Percentiles rank a stretch among this genome's conserved stretches.
phyloP scores from a whole-genome alignment of 169 alveolate genomes.

The Plasmodium coatneyi region DNA sequence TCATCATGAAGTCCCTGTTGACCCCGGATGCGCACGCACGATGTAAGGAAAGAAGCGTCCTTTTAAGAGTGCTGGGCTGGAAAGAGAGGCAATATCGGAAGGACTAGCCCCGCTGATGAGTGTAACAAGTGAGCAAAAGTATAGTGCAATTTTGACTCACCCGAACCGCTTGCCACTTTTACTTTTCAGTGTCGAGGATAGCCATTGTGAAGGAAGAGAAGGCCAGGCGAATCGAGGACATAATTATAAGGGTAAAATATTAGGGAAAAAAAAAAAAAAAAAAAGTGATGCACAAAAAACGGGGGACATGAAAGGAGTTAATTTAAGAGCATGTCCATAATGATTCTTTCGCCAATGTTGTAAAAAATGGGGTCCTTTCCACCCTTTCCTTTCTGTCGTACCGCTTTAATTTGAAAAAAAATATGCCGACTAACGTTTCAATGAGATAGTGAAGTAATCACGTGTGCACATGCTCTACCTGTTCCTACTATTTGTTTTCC shows the following conservation, averaged over 20 bases:
- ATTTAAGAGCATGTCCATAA: background rate
- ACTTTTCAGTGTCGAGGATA: constrained; percentile 63
- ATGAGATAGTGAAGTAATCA: background rate
- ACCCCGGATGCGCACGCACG: constrained; percentile 75
- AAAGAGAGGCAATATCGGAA: background rate
- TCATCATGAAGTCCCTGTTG: constrained; percentile 53
- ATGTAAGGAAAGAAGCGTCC: constrained; percentile 14
- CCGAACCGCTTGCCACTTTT: constrained; percentile 1
- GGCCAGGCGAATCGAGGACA: constrained; percentile 66
- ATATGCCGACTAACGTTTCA: background rate
- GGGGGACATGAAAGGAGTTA: background rate
- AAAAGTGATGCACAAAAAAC: background rate
- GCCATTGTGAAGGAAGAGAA: constrained; percentile 69
- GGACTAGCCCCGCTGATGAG: background rate
- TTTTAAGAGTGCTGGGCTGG: background rate
- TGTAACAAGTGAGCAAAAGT: background rate
- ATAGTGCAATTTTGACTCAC: background rate
- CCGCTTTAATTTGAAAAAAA: background rate
- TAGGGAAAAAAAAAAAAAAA: background rate
- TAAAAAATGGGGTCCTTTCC: background rate
- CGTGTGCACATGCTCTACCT: background rate
- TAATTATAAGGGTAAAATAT: constrained; percentile 48
- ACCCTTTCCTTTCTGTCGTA: background rate
- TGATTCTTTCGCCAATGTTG: background rate
- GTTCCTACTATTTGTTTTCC: background rate